Evolutionary conservation across 768 basidiomycete genomes (phyloP).

Genomic region (Tylopilus balloui): DNA sequence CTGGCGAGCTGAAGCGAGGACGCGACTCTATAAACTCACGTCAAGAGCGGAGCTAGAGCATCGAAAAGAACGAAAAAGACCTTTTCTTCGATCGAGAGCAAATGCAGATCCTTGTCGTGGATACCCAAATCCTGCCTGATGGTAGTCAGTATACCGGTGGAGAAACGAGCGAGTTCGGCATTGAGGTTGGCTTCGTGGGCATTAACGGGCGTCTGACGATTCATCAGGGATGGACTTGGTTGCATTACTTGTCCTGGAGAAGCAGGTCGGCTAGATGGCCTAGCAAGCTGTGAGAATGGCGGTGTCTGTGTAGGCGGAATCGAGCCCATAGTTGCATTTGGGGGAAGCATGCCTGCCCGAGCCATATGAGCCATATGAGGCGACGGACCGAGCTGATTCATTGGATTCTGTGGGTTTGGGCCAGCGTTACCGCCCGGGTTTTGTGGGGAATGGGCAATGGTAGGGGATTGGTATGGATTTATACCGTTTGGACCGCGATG

Average conservation of each 20-base stretch:
- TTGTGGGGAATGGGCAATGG: constrained; percentile 59
- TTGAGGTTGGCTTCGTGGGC: constrained; percentile 30
- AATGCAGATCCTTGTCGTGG: constrained; percentile 41
- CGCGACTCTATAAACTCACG: constrained; percentile 31
- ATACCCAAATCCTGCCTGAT: constrained; percentile 44
- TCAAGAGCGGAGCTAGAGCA: constrained; percentile 7
- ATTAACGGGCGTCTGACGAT: constrained; percentile 41
- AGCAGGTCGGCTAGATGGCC: constrained; percentile 59
- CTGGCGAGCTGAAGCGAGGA: constrained; percentile 30
- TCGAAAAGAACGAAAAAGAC: constrained; percentile 31
- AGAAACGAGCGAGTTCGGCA: constrained; percentile 41
- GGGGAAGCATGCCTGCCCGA: constrained; percentile 47
- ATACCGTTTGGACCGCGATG: constrained; percentile 45
- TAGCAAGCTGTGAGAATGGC: constrained; percentile 41
- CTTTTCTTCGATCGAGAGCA: constrained; percentile 55
- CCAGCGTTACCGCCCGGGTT: constrained; percentile 34
- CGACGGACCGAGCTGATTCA: constrained; percentile 50
- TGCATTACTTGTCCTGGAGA: constrained; percentile 49
- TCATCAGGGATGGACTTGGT: constrained; percentile 53
- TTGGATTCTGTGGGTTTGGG: constrained; percentile 33
- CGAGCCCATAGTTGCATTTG: constrained; percentile 38
- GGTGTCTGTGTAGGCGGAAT: constrained; percentile 38
- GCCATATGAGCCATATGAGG: constrained; percentile 47
- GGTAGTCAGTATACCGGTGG: constrained; percentile 28
- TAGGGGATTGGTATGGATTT: constrained; percentile 58